These are phyloP conservation scores for Parastagonospora avenae DNA, from an alignment of 2,329 filamentous ascomycete genomes.

Conservation along the genomic window DNA sequence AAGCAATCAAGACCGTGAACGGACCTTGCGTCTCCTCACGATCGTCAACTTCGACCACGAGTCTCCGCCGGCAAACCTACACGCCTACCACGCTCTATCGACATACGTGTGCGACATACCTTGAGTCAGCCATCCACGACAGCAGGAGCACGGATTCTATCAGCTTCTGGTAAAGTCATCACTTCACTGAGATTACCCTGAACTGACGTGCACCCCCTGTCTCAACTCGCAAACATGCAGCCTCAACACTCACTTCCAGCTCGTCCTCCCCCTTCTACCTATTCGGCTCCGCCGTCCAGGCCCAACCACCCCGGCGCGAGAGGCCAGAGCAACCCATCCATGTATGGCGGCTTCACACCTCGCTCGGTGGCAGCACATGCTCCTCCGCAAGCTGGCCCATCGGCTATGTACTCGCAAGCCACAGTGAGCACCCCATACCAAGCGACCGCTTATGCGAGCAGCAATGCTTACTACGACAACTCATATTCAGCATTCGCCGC, in stretches of 20 bases:
- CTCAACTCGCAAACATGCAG: constrained; percentile 36
- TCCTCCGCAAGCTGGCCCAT: constrained; percentile 44
- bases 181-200: constrained; percentile 20
- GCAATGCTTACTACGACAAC: constrained; percentile 62
- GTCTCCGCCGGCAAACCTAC: neutral
- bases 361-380: constrained; percentile 56
- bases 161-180: constrained; percentile 29
- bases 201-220: constrained; percentile 15
- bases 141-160: constrained; percentile 8
- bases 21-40: constrained; percentile 12
- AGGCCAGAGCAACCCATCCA: constrained; percentile 32
- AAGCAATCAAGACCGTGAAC: neutral
- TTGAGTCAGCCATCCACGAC: neutral
- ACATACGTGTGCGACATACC: neutral
- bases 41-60: constrained; percentile 5
- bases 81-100: constrained; percentile 7
- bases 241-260: constrained; percentile 72
- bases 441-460: constrained; percentile 47
- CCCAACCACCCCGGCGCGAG: constrained; percentile 33
- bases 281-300: constrained; percentile 66
- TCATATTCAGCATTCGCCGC: constrained; percentile 73
- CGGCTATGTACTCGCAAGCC: constrained; percentile 46
- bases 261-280: constrained; percentile 69
- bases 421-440: constrained; percentile 50
- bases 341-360: constrained; percentile 64